Percentiles rank a stretch among this genome's conserved stretches.
Evolutionary conservation across 2,329 filamentous ascomycete genomes (phyloP).

Genomic region (Gaeumannomyces sp.): DNA sequence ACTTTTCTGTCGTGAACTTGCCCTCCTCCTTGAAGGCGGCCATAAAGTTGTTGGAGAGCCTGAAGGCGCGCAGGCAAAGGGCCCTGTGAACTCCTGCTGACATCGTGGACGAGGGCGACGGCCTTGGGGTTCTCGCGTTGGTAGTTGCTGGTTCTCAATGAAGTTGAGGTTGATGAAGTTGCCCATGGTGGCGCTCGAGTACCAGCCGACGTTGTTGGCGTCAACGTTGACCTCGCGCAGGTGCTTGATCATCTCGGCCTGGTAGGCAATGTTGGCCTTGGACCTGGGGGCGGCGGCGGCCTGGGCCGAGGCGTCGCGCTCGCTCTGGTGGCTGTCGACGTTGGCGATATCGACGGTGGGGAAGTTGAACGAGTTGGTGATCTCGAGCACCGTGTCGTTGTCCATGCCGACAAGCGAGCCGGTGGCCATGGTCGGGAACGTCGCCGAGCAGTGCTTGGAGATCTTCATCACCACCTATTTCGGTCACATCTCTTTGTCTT

Average conservation of each 20-base stretch:
- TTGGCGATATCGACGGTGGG: constrained; percentile 69
- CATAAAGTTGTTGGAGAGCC: constrained; percentile 83
- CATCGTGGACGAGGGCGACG: constrained; percentile 87
- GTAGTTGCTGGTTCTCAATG: constrained; percentile 97
- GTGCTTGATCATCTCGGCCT: constrained; percentile 95
- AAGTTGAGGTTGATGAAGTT: constrained; percentile 95
- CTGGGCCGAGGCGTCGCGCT: constrained; percentile 57
- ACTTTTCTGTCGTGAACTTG: constrained; percentile 97
- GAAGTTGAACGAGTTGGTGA: constrained; percentile 95
- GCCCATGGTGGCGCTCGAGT: constrained; percentile 97
- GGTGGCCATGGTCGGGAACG: constrained; percentile 83
- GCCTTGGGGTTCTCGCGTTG: constrained; percentile 91
- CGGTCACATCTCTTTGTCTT: constrained; percentile 20
- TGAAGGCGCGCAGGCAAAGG: constrained; percentile 83
- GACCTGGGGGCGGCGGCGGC: constrained; percentile 86
- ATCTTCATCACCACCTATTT: constrained; percentile 90
- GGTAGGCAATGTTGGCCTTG: constrained; percentile 83
- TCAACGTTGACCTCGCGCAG: constrained; percentile 97
- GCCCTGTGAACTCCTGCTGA: constrained; percentile 90
- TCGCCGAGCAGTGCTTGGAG: constrained; percentile 85
- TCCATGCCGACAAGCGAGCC: constrained; percentile 94
- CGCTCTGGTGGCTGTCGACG: constrained; percentile 65
- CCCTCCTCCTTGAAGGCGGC: constrained; percentile 90
- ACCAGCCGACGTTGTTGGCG: constrained; percentile 97
- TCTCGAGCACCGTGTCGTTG: constrained; percentile 68